Base-by-base conservation (phyloP, 202 grass and related monocot species). In the Panicum virgatum region DNA sequence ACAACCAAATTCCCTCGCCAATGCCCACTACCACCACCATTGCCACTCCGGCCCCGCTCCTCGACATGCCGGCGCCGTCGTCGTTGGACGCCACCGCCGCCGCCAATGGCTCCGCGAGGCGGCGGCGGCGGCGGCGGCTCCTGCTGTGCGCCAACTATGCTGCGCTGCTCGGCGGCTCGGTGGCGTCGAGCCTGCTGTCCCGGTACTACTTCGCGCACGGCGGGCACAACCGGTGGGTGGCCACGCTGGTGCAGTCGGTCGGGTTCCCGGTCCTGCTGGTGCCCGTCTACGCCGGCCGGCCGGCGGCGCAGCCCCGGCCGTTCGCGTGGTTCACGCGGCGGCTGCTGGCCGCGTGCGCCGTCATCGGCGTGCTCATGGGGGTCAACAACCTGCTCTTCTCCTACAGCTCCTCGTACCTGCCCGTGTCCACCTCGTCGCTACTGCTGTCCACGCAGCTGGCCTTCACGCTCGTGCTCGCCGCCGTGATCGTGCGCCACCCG, bases 351-450 rank as follows among this genome's bases (percentile, higher is more conserved):
- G 85, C 85, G 3, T 96, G 92, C 82, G 26, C 92, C 22, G 45
- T 98, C 15, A 82, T 96, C 20, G 96, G 96, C 3, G 62, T 96
- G 71, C 79, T 99, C 25, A 76, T 99, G 77, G 96, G 96, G 2
- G 87, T 94, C 9, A 99, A 99, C 83, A 99, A 99, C 76, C 83
- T 99, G 25, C 85, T 99, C 58, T 85, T 99, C 89, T 89, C 96
- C n/a, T 99, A 89, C 87, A 92, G 96, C 57, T 83, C 87, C 2
- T 96, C 93, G 4, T 92, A 92, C 85, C 90, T 99, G 10, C 91
- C 93, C 1, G 90, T 91, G 6, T 98, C 96, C 34, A 96, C 96
- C 53, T 93, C 92, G 12, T 98, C 96, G 47, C 87, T 98, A 13
- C 87, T 98, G 38, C 88, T 98, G 20, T 98, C 92, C 9, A 92